Percentiles rank a stretch among this genome's conserved stretches.
Conservation (phyloP, 2,329 filamentous ascomycete genomes). For the Blastomyces gilchristii region DNA sequence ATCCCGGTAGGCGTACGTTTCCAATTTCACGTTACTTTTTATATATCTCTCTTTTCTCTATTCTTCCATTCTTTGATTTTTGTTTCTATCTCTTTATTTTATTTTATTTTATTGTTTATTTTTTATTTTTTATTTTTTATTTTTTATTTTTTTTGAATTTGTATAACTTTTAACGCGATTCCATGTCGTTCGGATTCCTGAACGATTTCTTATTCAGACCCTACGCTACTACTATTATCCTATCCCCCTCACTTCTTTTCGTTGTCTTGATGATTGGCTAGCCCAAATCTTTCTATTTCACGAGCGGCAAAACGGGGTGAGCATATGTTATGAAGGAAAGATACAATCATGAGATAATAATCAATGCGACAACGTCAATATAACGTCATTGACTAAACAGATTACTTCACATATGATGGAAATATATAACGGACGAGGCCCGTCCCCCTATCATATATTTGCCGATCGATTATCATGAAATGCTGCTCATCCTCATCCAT, state of each 20-base stretch:
- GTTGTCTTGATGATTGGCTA: not conserved
- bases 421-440: not conserved
- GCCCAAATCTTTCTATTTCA: not conserved
- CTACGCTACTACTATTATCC: not conserved
- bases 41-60: no score
- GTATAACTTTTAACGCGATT: not conserved
- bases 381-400: not conserved
- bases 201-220: not conserved
- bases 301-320: not conserved
- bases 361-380: not conserved
- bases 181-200: not conserved
- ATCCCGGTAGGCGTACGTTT: conserved; percentile 1
- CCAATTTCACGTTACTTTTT: not conserved
- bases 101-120: not conserved
- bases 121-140: not conserved
- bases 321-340: not conserved
- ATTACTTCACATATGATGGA: not conserved
- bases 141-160: not conserved
- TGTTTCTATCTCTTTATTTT: not conserved
- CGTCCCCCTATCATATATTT: not conserved
- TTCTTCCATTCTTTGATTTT: not conserved
- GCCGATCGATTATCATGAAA: not conserved
- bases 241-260: not conserved
- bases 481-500: not conserved
- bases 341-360: not conserved